Evolutionary conservation across 306 rosid species (phyloP), one percentile per base, ranked within the genome.

Genomic region (Sophora flavescens): DNA sequence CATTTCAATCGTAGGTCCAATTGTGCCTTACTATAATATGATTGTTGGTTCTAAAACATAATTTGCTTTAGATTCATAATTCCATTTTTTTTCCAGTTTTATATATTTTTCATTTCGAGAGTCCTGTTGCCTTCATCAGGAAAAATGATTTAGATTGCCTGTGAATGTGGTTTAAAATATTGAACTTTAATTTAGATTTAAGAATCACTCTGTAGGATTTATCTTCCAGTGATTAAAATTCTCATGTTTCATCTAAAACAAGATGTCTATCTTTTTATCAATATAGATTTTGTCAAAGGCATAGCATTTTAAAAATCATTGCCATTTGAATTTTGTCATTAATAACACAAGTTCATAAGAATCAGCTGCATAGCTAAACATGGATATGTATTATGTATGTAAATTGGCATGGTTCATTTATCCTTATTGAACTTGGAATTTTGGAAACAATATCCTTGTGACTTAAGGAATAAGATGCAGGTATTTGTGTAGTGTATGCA

Each of bases 171-270:
- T 50, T 75, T 36, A 48, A 3, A n/a, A 26, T 63, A 36, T 63
- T 6, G 18, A 38, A n/a, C 58, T 52, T 64, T 6, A 63, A 54
- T 54, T 53, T 66, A 47, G 63, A 60, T 68, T 35, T 69, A 58
- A 48, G 38, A 52, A 36, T 62, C n/a, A 57, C 5, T 77, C 16
- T 67, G 18, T 35, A 67, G 12, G 77, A 68, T 68, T 26, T 67
- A 6, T 64, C 51, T 57, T 41, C 44, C 30, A 65, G 12, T 44
- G 17, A 58, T 57, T 45, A 13, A 36, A 36, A 36, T 36, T 36
- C 41, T 4, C 41, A 52, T 33, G 42, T 60, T 59, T 68, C 48
- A 45, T 62, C 39, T 42, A 13, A 56, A 54, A 44, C 41, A 6
- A 42, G 48, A 16, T 53, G 6, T 35, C 38, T 4, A 36, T 36